Conservation (phyloP, 768 basidiomycete genomes). For the Mrakia gelida region DNA sequence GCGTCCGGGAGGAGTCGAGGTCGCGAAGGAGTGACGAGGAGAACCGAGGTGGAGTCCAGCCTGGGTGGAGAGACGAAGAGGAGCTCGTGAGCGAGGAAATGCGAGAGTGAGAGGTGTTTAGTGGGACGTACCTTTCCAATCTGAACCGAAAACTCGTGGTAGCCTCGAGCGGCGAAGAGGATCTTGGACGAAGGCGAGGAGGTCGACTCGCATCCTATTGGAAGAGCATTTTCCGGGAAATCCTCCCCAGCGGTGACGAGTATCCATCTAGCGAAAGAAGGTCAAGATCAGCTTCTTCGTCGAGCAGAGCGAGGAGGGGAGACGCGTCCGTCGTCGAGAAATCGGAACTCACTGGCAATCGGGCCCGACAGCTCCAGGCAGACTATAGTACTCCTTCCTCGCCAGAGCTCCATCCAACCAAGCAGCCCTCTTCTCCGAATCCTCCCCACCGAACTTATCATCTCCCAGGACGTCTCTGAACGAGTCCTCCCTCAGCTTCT, state of each 20-base stretch:
- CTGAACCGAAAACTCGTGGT: slow-evolving; percentile 5
- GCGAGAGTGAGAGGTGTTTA: neutral
- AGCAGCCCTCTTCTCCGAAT: neutral
- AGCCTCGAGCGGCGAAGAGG: neutral
- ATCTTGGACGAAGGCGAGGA: neutral
- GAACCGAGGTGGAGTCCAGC: slow-evolving; percentile 12
- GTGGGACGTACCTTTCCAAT: slow-evolving; percentile 2
- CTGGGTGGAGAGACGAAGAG: neutral
- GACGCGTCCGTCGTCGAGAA: no score
- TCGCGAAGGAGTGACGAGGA: slow-evolving; percentile 4
- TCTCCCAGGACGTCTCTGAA: neutral
- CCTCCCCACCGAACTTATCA: neutral
- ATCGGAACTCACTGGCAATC: neutral
- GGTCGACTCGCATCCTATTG: slow-evolving; percentile 6
- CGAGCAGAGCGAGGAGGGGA: no score
- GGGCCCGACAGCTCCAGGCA: neutral
- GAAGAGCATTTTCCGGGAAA: neutral
- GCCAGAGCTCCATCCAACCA: neutral
- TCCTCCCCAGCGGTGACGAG: neutral
- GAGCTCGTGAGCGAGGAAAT: neutral
- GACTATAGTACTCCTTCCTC: neutral
- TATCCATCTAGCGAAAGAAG: neutral
- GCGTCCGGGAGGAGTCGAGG: neutral
- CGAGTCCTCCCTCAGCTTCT: neutral
- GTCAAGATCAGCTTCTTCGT: no score